Evolutionary conservation across 129 eudicot species (phyloP), one percentile per base, ranked within the genome.

Genomic region (Centaurea solstitialis): DNA sequence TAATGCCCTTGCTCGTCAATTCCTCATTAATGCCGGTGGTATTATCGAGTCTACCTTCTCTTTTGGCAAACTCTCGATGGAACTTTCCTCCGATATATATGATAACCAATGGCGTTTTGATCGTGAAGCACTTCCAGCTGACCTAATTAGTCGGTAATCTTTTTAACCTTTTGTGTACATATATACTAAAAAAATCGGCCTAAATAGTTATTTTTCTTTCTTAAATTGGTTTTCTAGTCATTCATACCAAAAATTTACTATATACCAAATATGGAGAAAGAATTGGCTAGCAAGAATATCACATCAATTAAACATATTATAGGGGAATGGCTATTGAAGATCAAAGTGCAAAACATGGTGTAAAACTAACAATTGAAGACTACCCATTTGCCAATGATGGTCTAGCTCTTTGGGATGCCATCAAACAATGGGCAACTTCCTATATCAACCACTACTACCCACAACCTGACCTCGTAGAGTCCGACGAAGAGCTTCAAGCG

Each of bases 31-130:
- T 47, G 96, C 85, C 0, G 73, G 71, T 75, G 98, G 96, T n/a
- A 76, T 88, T 69, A 93, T 91, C 17, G 96, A 93, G 87, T 23
- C 74, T 3, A 12, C 88, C 8, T 93, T 93, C 77, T 76, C 92
- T 28, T 86, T 83, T 0, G 47, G 72, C 13, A 93, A 87, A 73
- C 91, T 91, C 57, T 85, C 93, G 6, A 84, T 87, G 81, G 90
- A 93, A 80, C 68, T 93, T 43, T 81, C 93, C 70, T 87, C 96
- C 5, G 88, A 50, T 80, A 92, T 83, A n/a, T 93, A 93, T 83
- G 93, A 80, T 76, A 79, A 76, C 62, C 75, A 80, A 28, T 90
- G 97, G 97, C 91, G 86, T 22, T 90, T 93, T 33, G 93, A 93
- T 79, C 87, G 71, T 0, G 81, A 92, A 64, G 91, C 88, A 41